A percentile compares a stretch with the other conserved stretches of the same genome.
Evolutionary conservation across 2,329 filamentous ascomycete genomes (phyloP).

Genomic region (Microdochium nivale): DNA sequence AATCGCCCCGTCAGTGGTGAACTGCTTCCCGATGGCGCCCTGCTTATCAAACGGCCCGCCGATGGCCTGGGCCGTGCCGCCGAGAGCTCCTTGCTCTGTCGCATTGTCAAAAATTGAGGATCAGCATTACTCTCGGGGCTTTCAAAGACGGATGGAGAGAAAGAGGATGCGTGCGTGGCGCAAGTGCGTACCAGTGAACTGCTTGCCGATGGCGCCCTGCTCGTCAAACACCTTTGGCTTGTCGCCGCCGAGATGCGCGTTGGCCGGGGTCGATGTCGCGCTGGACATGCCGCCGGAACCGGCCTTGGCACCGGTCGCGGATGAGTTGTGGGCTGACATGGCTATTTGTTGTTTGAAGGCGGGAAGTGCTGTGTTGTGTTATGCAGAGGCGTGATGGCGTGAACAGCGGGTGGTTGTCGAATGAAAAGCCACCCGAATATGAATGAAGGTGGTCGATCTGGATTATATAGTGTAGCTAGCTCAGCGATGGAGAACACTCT

Average conservation of each 20-base stretch:
- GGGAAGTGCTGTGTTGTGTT: neutral
- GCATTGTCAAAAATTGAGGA: neutral
- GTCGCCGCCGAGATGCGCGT: constrained; percentile 17
- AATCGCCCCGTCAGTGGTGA: constrained; percentile 41
- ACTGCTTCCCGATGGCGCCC: constrained; percentile 45
- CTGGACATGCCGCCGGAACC: constrained; percentile 14
- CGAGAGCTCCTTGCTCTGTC: constrained; percentile 36
- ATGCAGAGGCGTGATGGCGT: neutral
- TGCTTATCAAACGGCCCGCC: constrained; percentile 42
- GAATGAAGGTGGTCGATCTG: too few species aligned
- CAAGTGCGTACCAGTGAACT: constrained; percentile 37
- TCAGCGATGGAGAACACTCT: too few species aligned
- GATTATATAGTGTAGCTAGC: too few species aligned
- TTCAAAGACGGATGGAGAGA: too few species aligned
- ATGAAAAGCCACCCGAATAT: too few species aligned
- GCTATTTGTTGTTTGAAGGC: neutral
- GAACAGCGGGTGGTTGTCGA: neutral
- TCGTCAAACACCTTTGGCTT: constrained; percentile 36
- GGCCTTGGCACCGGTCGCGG: constrained; percentile 19
- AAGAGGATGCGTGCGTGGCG: neutral
- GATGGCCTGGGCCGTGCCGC: constrained; percentile 38
- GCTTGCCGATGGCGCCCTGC: constrained; percentile 41
- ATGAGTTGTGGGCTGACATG: constrained; percentile 21
- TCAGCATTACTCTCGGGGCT: neutral
- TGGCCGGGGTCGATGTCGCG: constrained; percentile 18